Evolutionary conservation across 2,329 filamentous ascomycete species (phyloP).

Genomic region (Apiospora malaysiana): DNA sequence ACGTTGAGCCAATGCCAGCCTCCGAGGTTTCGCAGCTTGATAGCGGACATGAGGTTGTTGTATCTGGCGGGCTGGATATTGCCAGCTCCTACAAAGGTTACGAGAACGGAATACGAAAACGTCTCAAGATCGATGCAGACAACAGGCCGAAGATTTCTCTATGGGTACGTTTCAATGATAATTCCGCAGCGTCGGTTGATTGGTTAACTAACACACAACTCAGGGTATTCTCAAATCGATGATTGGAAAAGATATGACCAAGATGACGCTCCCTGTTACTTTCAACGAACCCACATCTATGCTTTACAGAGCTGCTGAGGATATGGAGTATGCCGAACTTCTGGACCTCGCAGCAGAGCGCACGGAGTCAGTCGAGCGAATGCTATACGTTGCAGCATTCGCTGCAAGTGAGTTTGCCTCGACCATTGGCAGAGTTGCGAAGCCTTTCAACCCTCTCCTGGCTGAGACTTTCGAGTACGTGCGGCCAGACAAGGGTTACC

Average conservation of each 20-base stretch:
- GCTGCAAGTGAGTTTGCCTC: slow-evolving; percentile 96
- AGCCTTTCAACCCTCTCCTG: slow-evolving; percentile 95
- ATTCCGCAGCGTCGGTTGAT: background rate
- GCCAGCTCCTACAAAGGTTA: slow-evolving; percentile 85
- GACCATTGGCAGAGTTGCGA: slow-evolving; percentile 94
- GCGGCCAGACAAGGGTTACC: slow-evolving; percentile 93
- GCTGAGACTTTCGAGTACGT: slow-evolving; percentile 98
- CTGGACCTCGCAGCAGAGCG: slow-evolving; percentile 88
- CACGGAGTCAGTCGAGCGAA: slow-evolving; percentile 83
- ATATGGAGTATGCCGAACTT: slow-evolving; percentile 97
- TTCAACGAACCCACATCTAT: slow-evolving; percentile 98
- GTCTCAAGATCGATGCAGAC: slow-evolving; percentile 88
- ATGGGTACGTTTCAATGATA: slow-evolving; percentile 68
- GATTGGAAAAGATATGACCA: slow-evolving; percentile 99
- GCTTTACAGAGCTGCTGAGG: slow-evolving; percentile 91
- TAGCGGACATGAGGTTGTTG: slow-evolving; percentile 53
- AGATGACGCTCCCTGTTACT: slow-evolving; percentile 97
- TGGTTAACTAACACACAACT: slow-evolving; percentile 32
- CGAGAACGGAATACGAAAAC: slow-evolving; percentile 82
- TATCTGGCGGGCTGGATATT: slow-evolving; percentile 65
- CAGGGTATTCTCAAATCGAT: slow-evolving; percentile 97
- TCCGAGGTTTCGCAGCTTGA: slow-evolving; percentile 47
- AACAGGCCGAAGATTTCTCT: slow-evolving; percentile 92
- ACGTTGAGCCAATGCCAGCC: slow-evolving; percentile 72
- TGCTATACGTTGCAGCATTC: slow-evolving; percentile 95